Evolutionary conservation across 2,329 filamentous ascomycete genomes (phyloP).

Genomic region (Biscogniauxia mediterranea): DNA sequence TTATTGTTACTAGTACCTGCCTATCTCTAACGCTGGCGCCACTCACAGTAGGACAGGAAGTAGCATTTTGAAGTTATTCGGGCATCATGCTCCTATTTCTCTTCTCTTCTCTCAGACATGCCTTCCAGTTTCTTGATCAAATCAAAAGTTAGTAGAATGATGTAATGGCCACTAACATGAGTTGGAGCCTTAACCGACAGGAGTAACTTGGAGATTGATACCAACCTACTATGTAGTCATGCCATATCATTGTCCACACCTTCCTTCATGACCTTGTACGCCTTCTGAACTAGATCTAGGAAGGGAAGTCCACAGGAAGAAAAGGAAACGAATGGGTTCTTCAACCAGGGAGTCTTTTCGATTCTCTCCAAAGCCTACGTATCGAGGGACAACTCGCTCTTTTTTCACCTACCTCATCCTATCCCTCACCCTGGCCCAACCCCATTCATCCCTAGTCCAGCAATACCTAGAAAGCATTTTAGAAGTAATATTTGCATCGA

Average conservation of each 20-base stretch:
- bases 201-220: not conserved
- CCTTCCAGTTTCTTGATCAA: not conserved
- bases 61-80: not conserved
- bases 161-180: too few relatives aligned
- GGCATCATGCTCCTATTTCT: not conserved
- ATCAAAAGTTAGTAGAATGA: too few relatives aligned
- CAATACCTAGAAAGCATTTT: slow-evolving; percentile 9
- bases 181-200: too few relatives aligned
- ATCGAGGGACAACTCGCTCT: not conserved
- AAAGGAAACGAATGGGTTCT: not conserved
- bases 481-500: slow-evolving; percentile 13
- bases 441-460: slow-evolving; percentile 9
- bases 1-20: too few relatives aligned
- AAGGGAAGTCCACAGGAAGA: not conserved
- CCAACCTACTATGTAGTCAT: not conserved
- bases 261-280: not conserved
- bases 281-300: not conserved
- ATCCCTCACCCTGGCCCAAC: not conserved
- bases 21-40: not conserved
- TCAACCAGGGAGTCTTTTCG: not conserved
- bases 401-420: slow-evolving; percentile 5
- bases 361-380: not conserved
- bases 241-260: too few relatives aligned
- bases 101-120: not conserved
- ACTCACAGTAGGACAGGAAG: not conserved